Conservation (phyloP, 176 grass and related monocot genomes). For the Oryza meridionalis region DNA sequence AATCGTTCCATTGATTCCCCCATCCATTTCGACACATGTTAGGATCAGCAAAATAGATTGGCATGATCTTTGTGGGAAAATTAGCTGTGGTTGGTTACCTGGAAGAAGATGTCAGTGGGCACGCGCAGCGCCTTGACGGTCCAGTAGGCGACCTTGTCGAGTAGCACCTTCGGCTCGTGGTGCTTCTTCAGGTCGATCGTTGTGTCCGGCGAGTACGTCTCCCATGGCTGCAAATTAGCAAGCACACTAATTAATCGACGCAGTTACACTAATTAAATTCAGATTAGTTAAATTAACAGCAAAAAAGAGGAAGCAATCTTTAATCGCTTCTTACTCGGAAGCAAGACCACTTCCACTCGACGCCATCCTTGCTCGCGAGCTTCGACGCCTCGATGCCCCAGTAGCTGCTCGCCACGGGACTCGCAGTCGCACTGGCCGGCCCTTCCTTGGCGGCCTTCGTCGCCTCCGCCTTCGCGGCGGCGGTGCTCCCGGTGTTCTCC, state of each 20-base stretch:
- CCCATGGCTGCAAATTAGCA: slow-evolving; percentile 66
- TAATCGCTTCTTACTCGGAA: slow-evolving; percentile 55
- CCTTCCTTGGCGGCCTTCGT: neutral
- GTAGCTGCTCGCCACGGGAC: slow-evolving; percentile 56
- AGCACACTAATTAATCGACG: neutral
- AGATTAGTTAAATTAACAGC: neutral
- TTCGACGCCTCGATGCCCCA: slow-evolving; percentile 66
- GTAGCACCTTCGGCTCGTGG: slow-evolving; percentile 59
- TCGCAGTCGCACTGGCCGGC: slow-evolving; percentile 5
- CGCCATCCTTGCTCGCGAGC: slow-evolving; percentile 70
- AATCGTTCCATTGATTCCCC: slow-evolving; percentile 26
- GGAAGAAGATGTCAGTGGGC: slow-evolving; percentile 78
- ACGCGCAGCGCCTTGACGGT: slow-evolving; percentile 73
- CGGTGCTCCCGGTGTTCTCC: slow-evolving; percentile 22
- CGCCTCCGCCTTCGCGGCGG: slow-evolving; percentile 25
- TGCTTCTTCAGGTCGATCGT: slow-evolving; percentile 70
- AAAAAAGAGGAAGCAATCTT: neutral
- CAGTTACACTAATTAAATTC: neutral
- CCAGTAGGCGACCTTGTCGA: slow-evolving; percentile 75
- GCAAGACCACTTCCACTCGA: slow-evolving; percentile 82
- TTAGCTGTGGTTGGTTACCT: slow-evolving; percentile 27
- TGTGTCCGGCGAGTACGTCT: slow-evolving; percentile 70
- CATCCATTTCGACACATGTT: neutral
- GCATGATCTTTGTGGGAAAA: neutral
- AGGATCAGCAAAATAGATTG: neutral